Base-by-base conservation (phyloP, 768 basidiomycete species). In the Porphyrellus cyaneotinctus region DNA sequence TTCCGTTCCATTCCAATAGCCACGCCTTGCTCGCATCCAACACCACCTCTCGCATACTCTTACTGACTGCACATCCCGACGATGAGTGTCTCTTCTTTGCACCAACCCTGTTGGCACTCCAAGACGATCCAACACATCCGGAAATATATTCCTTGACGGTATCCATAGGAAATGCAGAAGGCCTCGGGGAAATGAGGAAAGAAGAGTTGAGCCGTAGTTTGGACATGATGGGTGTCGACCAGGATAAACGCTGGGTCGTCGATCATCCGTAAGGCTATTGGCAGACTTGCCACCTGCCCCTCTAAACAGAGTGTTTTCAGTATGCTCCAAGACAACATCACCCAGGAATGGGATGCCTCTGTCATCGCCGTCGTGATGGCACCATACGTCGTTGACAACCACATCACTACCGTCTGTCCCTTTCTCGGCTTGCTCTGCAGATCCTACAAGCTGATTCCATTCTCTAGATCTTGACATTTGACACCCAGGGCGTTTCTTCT, bases 11-110 rank as follows among this genome's bases (percentile, higher is more conserved):
- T 26, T 61, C 53, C 36, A 67, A 69, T 43, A 58, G 33, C 47
- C 52, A 63, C 28, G 43, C 52, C 50, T 42, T 70, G 20, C 53
- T 60, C 50, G 49, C 37, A 48, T 22, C 8, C 37, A 17, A 17
- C 37, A 47, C 53, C 44, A 0, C 33, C 3, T 54, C 63, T 23
- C 57, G 64, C 23, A 65, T 89, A 31, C 74, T 93, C 33, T 67
- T 97, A 4, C 68, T 97, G 41, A 95, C 94, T 1, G 92, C 94
- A 24, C 94, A 97, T 65, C 94, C 94, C 3, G 94, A 97, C 65
- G 94, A 97, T 66, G 94, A 97, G 72, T 85, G 84, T 66, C 81
- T 95, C 78, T 97, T 97, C 77, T 97, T 97, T 67, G 84, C 85
- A 4, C 94, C 94, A 0, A 93, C 91, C 0, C 67, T 95, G 14